Percentiles rank a stretch among this genome's conserved stretches.
These are phyloP conservation scores for Amphirosellinia nigrospora DNA, from an alignment of 495 filamentous ascomycete species.

Conservation along the genomic window DNA sequence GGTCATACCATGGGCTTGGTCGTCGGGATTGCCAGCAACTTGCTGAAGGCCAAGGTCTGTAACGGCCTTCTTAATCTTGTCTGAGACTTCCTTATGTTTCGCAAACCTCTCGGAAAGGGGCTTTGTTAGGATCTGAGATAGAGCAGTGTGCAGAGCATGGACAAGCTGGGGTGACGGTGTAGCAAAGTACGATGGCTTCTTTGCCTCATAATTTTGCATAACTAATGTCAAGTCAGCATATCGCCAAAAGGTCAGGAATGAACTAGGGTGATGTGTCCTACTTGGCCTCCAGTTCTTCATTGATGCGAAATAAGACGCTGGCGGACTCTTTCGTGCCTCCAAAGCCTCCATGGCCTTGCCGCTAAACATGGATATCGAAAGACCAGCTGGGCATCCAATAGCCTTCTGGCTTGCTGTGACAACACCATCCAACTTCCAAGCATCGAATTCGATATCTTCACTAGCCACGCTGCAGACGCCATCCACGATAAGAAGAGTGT, in stretches of 20 bases:
- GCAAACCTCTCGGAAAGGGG: slow-evolving; percentile 82
- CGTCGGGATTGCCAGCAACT: slow-evolving; percentile 79
- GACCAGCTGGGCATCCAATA: slow-evolving; percentile 90
- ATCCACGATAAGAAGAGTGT: slow-evolving; percentile 90
- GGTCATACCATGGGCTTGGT: slow-evolving; percentile 97
- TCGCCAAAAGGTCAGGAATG: neutral
- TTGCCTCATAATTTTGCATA: slow-evolving; percentile 98
- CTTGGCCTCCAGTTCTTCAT: slow-evolving; percentile 97
- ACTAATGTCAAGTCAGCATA: slow-evolving; percentile 50
- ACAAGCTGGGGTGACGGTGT: slow-evolving; percentile 94
- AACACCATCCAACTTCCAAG: slow-evolving; percentile 91
- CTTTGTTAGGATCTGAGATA: slow-evolving; percentile 80
- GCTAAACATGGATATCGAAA: slow-evolving; percentile 91
- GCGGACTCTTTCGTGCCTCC: slow-evolving; percentile 77
- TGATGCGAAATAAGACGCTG: slow-evolving; percentile 87
- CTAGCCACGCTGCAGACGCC: slow-evolving; percentile 96
- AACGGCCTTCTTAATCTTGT: slow-evolving; percentile 81
- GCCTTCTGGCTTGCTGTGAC: slow-evolving; percentile 95
- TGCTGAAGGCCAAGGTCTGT: slow-evolving; percentile 83
- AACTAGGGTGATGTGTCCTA: slow-evolving; percentile 41
- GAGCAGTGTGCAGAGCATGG: slow-evolving; percentile 91
- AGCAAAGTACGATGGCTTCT: slow-evolving; percentile 97
- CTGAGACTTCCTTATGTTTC: slow-evolving; percentile 73
- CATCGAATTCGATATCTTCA: slow-evolving; percentile 94
- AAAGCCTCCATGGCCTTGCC: slow-evolving; percentile 85